Percentiles rank a stretch among this genome's conserved stretches.
phyloP scores from a whole-genome alignment of 768 basidiomycete genomes.

The Boletus huronensis region DNA sequence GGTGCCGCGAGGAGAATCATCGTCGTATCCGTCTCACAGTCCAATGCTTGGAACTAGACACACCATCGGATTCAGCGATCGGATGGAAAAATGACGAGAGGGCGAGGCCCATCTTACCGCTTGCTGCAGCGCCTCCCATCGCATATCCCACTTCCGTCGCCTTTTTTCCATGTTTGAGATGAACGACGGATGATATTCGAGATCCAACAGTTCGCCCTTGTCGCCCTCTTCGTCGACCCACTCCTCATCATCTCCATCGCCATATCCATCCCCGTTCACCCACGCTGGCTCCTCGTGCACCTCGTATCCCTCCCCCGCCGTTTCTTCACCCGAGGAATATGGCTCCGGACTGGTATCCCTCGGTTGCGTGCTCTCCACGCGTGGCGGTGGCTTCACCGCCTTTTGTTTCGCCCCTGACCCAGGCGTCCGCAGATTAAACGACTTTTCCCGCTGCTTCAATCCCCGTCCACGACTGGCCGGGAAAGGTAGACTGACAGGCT shows the following conservation, averaged over 20 bases:
- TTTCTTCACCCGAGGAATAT: conserved; percentile 74
- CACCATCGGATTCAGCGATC: conserved; percentile 2
- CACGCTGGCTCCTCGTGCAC: conserved; percentile 40
- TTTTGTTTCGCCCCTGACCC: conserved; percentile 24
- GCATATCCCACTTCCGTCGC: conserved; percentile 66
- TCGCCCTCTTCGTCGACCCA: conserved; percentile 72
- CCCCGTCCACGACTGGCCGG: conserved; percentile 45
- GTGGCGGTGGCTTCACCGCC: conserved; percentile 59
- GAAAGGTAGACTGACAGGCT: conserved; percentile 43
- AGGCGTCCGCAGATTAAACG: conserved; percentile 33
- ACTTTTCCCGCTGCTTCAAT: conserved; percentile 43
- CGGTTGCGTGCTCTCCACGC: conserved; percentile 81
- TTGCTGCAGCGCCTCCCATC: conserved; percentile 72
- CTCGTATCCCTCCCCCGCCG: conserved; percentile 61
- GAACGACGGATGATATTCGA: conserved; percentile 74
- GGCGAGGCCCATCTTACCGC: conserved; percentile 45
- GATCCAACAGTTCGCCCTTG: conserved; percentile 65
- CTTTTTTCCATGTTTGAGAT: conserved; percentile 65
- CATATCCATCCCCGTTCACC: conserved; percentile 24
- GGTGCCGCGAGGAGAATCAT: conserved; percentile 73
- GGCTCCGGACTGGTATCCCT: conserved; percentile 78
- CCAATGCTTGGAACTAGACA: conserved; percentile 67
- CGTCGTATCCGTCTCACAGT: conserved; percentile 78
- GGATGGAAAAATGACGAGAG: neutral
- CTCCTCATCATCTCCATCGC: conserved; percentile 46